A percentile compares a stretch with the other conserved stretches of the same genome.
Conservation (phyloP, 1,139 yeast species). For the Saccharomycopsis crataegensis region DNA sequence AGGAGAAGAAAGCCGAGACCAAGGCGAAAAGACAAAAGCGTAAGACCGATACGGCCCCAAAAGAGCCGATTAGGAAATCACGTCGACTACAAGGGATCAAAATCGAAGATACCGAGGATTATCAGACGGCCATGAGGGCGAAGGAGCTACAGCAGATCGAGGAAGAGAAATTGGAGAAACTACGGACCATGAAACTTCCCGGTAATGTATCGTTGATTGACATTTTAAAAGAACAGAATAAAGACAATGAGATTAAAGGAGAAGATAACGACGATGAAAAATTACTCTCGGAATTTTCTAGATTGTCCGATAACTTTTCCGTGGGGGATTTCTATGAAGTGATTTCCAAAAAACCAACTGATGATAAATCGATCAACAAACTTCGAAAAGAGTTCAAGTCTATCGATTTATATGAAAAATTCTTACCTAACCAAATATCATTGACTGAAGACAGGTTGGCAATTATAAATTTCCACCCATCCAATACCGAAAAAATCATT, state of each 20-base stretch:
- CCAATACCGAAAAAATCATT: constrained; percentile 51
- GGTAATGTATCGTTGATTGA: constrained; percentile 61
- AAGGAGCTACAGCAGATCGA: constrained; percentile 31
- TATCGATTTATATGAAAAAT: constrained; percentile 45
- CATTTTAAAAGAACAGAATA: constrained; percentile 36
- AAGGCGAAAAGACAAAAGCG: constrained; percentile 21
- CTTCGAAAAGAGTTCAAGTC: constrained; percentile 50
- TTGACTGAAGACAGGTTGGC: constrained; percentile 70
- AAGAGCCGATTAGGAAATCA: constrained; percentile 53
- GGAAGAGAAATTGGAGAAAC: constrained; percentile 35
- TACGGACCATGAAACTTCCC: constrained; percentile 47
- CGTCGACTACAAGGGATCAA: constrained; percentile 57
- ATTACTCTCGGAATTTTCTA: constrained; percentile 35
- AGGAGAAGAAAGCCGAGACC: constrained; percentile 23
- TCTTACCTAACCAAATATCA: constrained; percentile 65
- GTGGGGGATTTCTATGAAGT: constrained; percentile 74
- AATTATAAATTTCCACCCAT: constrained; percentile 69
- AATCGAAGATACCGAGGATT: constrained; percentile 29
- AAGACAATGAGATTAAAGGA: constrained; percentile 30
- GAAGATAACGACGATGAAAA: constrained; percentile 31
- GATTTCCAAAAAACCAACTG: constrained; percentile 26
- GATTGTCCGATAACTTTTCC: constrained; percentile 49
- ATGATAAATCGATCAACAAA: constrained; percentile 35
- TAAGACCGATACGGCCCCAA: constrained; percentile 25
- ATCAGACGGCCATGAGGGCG: constrained; percentile 19